phyloP scores from a whole-genome alignment of 2,329 filamentous ascomycete species.

The Fusarium palustre region DNA sequence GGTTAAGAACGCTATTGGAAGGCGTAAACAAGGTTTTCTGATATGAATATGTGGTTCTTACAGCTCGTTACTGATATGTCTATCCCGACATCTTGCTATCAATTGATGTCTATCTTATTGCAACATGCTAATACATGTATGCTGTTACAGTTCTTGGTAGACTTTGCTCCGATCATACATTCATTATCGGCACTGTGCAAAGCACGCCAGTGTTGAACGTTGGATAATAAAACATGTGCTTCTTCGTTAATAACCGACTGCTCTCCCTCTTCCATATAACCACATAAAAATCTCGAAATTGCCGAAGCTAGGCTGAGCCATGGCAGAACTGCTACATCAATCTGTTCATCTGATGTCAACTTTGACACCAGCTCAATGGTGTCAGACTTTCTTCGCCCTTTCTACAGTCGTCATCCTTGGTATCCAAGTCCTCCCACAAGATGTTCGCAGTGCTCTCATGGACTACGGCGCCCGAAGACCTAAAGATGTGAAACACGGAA shows the following conservation, averaged over 20 bases:
- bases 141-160: background rate
- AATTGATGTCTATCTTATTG: background rate
- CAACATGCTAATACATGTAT: background rate
- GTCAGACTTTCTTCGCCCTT: slow-evolving; percentile 62
- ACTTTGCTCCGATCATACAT: no score
- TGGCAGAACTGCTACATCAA: slow-evolving; percentile 16
- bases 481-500: slow-evolving; percentile 30
- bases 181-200: slow-evolving; percentile 6
- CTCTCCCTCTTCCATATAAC: background rate
- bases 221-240: slow-evolving; percentile 13
- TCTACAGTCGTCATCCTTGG: slow-evolving; percentile 55
- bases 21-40: no score
- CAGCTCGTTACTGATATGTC: background rate
- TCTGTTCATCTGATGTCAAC: slow-evolving; percentile 1
- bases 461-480: slow-evolving; percentile 63
- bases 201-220: slow-evolving; percentile 1
- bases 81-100: no score
- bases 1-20: no score
- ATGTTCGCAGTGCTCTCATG: slow-evolving; percentile 59
- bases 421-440: slow-evolving; percentile 58
- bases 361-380: slow-evolving; percentile 51
- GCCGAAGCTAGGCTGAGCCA: background rate
- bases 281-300: background rate
- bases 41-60: no score
- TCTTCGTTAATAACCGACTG: background rate